Evolutionary conservation across 176 grass and related monocot species (phyloP).

Genomic region (Cymbopogon citratus): DNA sequence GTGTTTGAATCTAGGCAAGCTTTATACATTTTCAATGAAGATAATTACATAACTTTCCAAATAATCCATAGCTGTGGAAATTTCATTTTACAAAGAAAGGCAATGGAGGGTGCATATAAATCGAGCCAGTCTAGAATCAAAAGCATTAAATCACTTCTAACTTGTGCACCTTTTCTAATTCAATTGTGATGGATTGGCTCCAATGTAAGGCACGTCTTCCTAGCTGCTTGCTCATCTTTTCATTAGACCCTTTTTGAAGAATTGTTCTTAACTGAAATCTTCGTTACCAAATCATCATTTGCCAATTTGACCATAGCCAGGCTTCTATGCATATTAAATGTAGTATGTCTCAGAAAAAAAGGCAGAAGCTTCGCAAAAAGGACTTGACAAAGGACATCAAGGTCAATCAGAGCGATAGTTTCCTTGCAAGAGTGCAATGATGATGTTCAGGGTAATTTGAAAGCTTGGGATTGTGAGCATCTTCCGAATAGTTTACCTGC

Average conservation of each 20-base stretch:
- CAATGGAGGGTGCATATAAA: neutral
- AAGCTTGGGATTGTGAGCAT: neutral
- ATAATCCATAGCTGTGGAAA: neutral
- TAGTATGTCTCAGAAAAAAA: neutral
- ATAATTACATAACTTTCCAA: neutral
- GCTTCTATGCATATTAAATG: neutral
- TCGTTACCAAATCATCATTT: neutral
- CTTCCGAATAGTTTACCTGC: slow-evolving; percentile 52
- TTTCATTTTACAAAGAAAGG: neutral
- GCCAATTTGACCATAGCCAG: neutral
- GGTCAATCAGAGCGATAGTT: neutral
- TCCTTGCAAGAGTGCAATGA: neutral
- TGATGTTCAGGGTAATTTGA: neutral
- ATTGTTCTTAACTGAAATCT: neutral
- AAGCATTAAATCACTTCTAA: neutral
- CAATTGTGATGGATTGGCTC: neutral
- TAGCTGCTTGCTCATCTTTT: neutral
- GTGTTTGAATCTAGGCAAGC: neutral
- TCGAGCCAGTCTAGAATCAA: neutral
- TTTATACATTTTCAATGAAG: neutral
- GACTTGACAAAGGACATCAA: neutral
- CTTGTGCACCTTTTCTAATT: neutral
- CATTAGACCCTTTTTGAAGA: neutral
- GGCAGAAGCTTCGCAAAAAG: neutral
- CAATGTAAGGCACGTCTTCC: neutral